These are phyloP conservation scores for Cordyceps militaris DNA, from an alignment of 2,329 filamentous ascomycete species.

Conservation along the genomic window DNA sequence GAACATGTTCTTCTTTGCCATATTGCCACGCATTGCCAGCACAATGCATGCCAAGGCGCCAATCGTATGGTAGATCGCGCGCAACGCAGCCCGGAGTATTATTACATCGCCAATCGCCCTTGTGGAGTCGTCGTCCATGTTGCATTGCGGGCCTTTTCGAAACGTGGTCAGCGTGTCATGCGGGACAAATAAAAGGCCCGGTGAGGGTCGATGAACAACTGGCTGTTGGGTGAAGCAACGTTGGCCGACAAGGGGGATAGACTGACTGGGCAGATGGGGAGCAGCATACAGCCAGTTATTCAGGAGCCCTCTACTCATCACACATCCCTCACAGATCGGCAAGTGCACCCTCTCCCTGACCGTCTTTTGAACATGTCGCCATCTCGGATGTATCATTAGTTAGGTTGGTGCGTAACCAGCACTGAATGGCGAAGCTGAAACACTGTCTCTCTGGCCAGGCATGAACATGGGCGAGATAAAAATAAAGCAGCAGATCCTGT, in stretches of 20 bases:
- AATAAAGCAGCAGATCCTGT: neutral
- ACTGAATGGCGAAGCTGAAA: neutral
- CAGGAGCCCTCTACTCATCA: no score
- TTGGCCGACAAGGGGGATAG: no score
- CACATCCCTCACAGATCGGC: no score
- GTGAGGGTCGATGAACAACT: neutral
- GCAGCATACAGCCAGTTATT: no score
- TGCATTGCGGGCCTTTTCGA: neutral
- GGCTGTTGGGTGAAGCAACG: no score
- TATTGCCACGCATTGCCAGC: neutral
- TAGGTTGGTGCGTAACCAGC: neutral
- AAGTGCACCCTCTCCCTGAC: no score
- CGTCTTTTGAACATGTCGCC: neutral
- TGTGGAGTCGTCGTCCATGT: neutral
- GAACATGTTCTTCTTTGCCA: neutral
- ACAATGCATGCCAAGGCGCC: constrained; percentile 8
- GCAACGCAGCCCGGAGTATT: constrained; percentile 3
- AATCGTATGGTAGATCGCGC: constrained; percentile 1
- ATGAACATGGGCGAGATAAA: neutral
- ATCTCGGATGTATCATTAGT: neutral
- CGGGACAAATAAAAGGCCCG: neutral
- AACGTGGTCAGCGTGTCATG: neutral
- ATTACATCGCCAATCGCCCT: neutral
- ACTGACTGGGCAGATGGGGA: no score
- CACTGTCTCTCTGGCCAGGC: neutral